Evolutionary conservation across 2,329 filamentous ascomycete genomes (phyloP).

Genomic region (Ophiostoma pallidulum): DNA sequence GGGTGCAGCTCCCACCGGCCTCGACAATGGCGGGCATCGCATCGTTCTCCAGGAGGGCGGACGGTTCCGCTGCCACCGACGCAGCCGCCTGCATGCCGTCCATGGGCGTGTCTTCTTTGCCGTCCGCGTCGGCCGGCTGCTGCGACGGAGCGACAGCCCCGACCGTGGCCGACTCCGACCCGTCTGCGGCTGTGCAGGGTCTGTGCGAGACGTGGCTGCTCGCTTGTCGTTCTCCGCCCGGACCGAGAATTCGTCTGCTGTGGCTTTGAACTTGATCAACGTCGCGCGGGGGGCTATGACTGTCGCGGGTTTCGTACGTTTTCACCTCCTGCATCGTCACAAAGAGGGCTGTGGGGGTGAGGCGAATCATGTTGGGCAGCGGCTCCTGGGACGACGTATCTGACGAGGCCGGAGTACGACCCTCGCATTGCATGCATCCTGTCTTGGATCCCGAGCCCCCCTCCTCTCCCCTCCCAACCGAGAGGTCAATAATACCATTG

Average conservation of each 20-base stretch:
- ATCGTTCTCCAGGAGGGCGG: too few relatives aligned
- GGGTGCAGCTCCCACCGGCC: background rate
- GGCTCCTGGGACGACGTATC: too few relatives aligned
- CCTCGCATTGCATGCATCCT: too few relatives aligned
- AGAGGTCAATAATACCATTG: too few relatives aligned
- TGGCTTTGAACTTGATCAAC: constrained; percentile 15
- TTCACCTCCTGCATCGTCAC: constrained; percentile 34
- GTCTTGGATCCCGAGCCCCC: too few relatives aligned
- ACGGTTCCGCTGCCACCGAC: background rate
- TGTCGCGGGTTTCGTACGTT: constrained; percentile 22
- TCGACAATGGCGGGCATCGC: background rate
- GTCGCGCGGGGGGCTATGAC: constrained; percentile 25
- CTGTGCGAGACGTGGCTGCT: background rate
- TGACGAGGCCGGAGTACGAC: too few relatives aligned
- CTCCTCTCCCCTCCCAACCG: too few relatives aligned
- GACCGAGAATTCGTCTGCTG: background rate
- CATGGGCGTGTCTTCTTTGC: background rate
- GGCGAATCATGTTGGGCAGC: constrained; percentile 30
- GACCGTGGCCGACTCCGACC: background rate
- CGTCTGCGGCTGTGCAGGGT: background rate
- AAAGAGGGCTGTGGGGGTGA: constrained; percentile 30
- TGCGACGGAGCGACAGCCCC: background rate
- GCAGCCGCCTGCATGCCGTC: background rate
- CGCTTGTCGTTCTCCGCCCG: constrained; percentile 15
- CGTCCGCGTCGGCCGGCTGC: background rate